Evolutionary conservation across 139 green algal species (phyloP).

Genomic region (Tetradesmus lagerheimii): DNA sequence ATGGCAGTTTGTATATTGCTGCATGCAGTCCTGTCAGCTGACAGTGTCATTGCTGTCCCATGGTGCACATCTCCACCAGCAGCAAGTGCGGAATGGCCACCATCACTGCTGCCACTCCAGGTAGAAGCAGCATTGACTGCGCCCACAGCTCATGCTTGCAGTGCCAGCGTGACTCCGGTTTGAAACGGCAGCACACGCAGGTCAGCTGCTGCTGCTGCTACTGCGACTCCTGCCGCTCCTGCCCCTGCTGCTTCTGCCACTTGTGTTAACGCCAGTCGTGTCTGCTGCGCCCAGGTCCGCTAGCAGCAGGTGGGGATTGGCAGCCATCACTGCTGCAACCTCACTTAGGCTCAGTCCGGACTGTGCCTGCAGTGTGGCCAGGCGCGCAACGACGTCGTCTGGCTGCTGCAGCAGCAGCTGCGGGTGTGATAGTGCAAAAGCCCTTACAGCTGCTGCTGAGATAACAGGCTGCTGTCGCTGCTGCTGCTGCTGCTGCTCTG

Average conservation of each 20-base stretch:
- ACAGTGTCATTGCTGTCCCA: too few species aligned
- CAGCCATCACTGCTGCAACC: conserved; percentile 16
- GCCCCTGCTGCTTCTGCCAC: background rate
- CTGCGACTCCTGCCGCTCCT: background rate
- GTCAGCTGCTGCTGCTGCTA: background rate
- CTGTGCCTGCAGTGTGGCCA: conserved; percentile 8
- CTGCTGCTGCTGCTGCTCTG: conserved; percentile 17
- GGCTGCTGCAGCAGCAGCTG: conserved; percentile 36
- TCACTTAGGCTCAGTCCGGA: conserved; percentile 1
- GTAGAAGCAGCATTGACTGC: too few species aligned
- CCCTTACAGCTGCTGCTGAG: background rate
- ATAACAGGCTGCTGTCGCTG: background rate
- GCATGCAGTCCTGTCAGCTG: too few species aligned
- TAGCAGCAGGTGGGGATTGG: background rate
- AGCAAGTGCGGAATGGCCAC: too few species aligned
- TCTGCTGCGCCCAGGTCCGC: background rate
- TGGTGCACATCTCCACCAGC: too few species aligned
- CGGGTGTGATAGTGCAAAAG: background rate
- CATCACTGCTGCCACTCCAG: too few species aligned
- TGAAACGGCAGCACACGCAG: background rate
- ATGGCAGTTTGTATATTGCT: too few species aligned
- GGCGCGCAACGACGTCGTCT: background rate
- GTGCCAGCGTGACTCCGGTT: too few species aligned
- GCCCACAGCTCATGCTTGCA: too few species aligned
- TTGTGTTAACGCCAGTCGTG: too few species aligned